Conservation (phyloP, 768 basidiomycete species). For the Kwoniella dejecticola region DNA sequence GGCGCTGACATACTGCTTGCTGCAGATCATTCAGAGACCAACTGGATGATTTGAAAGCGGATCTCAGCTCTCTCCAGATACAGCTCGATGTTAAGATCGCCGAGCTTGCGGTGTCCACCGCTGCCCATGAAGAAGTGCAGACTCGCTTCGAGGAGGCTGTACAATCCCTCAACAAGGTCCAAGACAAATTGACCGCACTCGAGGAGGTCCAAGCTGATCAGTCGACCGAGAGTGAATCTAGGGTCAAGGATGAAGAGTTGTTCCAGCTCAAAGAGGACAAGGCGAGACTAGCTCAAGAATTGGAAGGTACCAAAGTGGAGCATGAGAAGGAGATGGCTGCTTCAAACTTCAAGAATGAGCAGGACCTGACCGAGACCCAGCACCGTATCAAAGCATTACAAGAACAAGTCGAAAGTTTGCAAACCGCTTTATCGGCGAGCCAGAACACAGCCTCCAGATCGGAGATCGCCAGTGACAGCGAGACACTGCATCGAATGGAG, state of each 20-base stretch:
- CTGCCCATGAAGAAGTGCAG: slow-evolving; percentile 29
- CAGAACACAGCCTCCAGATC: neutral
- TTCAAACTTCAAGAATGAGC: slow-evolving; percentile 8
- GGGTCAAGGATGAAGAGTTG: slow-evolving; percentile 39
- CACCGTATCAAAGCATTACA: slow-evolving; percentile 9
- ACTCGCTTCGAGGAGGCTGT: slow-evolving; percentile 26
- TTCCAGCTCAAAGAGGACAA: slow-evolving; percentile 34
- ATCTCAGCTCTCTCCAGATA: slow-evolving; percentile 22
- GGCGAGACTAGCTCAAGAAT: neutral
- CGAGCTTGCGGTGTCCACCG: neutral
- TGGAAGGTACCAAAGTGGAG: neutral
- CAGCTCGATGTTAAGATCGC: slow-evolving; percentile 19
- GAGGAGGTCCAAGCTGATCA: slow-evolving; percentile 40
- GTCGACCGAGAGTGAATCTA: slow-evolving; percentile 46
- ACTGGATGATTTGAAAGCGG: slow-evolving; percentile 18
- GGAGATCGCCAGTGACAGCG: neutral
- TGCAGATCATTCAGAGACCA: slow-evolving; percentile 20
- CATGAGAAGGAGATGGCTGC: slow-evolving; percentile 19
- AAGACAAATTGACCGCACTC: slow-evolving; percentile 27
- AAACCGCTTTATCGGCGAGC: slow-evolving; percentile 12
- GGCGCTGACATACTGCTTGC: neutral
- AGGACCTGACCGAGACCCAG: slow-evolving; percentile 14
- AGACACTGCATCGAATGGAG: slow-evolving; percentile 5
- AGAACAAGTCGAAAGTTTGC: slow-evolving; percentile 10
- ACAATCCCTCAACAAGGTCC: slow-evolving; percentile 15